Evolutionary conservation across 441 rosid species (phyloP), one percentile per base, ranked within the genome.

Genomic region (Croton laevigatus): DNA sequence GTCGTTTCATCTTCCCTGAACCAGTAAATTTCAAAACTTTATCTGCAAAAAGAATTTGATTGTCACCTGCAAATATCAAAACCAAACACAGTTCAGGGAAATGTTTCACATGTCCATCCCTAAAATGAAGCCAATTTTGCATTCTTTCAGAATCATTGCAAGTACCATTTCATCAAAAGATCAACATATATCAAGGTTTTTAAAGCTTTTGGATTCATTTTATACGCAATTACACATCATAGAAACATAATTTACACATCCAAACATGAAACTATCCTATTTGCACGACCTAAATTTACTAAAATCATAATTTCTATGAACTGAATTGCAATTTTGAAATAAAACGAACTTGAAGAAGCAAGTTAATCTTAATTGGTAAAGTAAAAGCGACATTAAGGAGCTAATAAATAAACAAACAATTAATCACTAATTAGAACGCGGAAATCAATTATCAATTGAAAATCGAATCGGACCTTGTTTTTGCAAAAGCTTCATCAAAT

Each of bases 11-110:
- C 84, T 93, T 91, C 76, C 97, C 97, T 0, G 96, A 77, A 72
- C 86, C 86, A 59, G 97, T 93, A 78, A 93, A 86, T 89, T 91
- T 93, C 88, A 93, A 73, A 20, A 95, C 89, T 74, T 88, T 95
- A 81, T 93, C 98, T 49, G 94, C 97, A 79, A 89, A 95, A 6
- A 88, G 83, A 36, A 93, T 84, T 65, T 81, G 81, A 65, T 80
- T 86, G 71, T 93, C 97, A 54, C 98, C 99, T 92, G 76, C 49
- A 76, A 16, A 59, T 22, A 46, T 19, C 16, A 51, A 61, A 23
- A 32, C 22, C 54, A 9, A 38, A 20, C 38, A 59, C 0, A 49
- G 36, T 49, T 60, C 49, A 10, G 45, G 51, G 48, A 66, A 37
- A 23, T 2, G 7, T 10, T 48, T 32, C 55, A 4, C 20, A 4